These are phyloP conservation scores for Dipteronia dyeriana DNA, from an alignment of 345 rosid species.

Conservation along the genomic window DNA sequence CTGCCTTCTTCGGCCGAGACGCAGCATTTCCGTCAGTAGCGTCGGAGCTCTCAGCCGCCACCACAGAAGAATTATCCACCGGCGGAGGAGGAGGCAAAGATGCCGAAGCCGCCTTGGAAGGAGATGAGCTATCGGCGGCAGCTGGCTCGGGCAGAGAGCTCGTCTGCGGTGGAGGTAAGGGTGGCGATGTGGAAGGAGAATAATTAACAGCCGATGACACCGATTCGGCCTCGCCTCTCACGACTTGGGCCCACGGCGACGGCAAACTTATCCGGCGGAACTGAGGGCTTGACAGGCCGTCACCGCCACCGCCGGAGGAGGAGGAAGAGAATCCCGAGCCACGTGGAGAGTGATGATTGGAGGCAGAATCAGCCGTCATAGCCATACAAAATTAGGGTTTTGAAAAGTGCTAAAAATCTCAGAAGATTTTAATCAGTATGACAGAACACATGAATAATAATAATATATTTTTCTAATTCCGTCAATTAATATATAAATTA, in stretches of 20 bases:
- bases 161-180: constrained; percentile 14
- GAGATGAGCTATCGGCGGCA: constrained; percentile 24
- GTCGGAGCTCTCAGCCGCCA: constrained; percentile 32
- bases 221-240: constrained; percentile 43
- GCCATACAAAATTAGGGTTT: constrained; percentile 41
- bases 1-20: constrained; percentile 46
- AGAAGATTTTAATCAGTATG: constrained; percentile 11
- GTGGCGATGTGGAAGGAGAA: constrained; percentile 27
- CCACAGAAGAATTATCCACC: constrained; percentile 21
- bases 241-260: constrained; percentile 47
- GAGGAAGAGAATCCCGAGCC: constrained; percentile 19
- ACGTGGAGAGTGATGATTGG: constrained; percentile 38
- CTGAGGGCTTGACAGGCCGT: constrained; percentile 34
- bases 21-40: constrained; percentile 41
- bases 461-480: not conserved
- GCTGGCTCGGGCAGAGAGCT: constrained; percentile 27
- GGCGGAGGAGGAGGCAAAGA: constrained; percentile 14
- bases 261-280: constrained; percentile 32
- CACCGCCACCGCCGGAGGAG: constrained; percentile 9
- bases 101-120: constrained; percentile 26
- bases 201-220: constrained; percentile 16
- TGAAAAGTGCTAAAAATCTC: not conserved
- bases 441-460: constrained; percentile 13
- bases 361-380: constrained; percentile 48
- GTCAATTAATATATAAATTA: not conserved